Base-by-base conservation (phyloP, 2,329 filamentous ascomycete genomes). In the Botrytis byssoidea region DNA sequence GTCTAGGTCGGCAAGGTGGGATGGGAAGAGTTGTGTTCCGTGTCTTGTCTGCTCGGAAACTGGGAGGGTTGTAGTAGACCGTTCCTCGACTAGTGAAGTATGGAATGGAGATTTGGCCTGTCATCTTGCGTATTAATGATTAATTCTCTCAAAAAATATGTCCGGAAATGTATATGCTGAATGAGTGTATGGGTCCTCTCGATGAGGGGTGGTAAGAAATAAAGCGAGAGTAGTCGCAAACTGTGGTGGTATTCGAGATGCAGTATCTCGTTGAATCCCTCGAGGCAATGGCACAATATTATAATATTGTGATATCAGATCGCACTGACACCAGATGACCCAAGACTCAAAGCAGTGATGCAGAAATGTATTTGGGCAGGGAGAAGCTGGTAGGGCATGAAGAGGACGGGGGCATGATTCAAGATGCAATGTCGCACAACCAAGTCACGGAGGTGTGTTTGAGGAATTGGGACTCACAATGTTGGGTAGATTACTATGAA, bases 1-100 rank as follows among this genome's bases (percentile, higher is more conserved):
- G 84, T 77, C 87, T 85, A 73, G 83, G 84, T 78, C 85, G 84
- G 79, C 87, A 88, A 76, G 84, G 82, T 73, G 81, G 83, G 66
- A 77, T 81, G 74, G 80, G 84, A 76, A 82, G 77, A n/a, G 74
- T 74, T 40, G 74, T 59, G 42, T 73, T 61, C 48, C 76, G 75
- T 51, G 73, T 46, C 18, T 76, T 73, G 32, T 75, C 74, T 32
- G 74, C 66, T 44, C 66, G 64, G 35, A 71, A 68, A 64, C 74
- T 74, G 35, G 73, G 51, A 35, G 79, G 79, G 44, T 76, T 77
- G 61, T 81, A 81, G 69, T 73, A 75, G 35, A 81, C 74, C 4
- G 75, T 78, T 10, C 80, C 79, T 76, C 78, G 74, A n/a, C 48
- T 76, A 25, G 78, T 75, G 51, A 76, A 75, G 73, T 77, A 79